Conservation (phyloP, 148 eudicot species). For the Gaultheria prostrata region DNA sequence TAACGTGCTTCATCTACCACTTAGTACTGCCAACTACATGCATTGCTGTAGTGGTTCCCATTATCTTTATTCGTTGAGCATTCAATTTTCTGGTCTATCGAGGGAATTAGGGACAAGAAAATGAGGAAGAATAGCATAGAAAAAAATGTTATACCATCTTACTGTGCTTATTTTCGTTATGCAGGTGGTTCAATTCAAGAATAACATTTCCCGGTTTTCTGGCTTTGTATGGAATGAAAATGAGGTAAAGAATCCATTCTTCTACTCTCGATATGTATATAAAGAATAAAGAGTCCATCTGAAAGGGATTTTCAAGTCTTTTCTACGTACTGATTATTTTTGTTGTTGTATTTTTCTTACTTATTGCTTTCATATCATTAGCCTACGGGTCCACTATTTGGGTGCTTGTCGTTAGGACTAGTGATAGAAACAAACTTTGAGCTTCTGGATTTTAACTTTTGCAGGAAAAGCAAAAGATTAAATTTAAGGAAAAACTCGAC, state of each 20-base stretch:
- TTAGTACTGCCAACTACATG: neutral
- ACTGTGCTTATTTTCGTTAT: constrained; percentile 11
- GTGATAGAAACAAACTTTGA: neutral
- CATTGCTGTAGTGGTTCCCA: neutral
- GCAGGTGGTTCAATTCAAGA: constrained; percentile 80
- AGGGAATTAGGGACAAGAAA: neutral
- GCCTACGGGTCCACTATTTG: neutral
- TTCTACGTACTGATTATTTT: neutral
- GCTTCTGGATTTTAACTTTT: constrained; percentile 8
- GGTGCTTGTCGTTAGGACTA: neutral
- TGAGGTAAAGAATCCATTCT: constrained; percentile 52
- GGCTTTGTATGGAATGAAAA: constrained; percentile 91
- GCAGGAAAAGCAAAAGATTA: constrained; percentile 90
- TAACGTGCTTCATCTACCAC: neutral
- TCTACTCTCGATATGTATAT: neutral
- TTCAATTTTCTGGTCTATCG: neutral
- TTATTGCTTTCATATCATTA: neutral
- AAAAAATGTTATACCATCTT: neutral
- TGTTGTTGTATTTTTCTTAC: neutral
- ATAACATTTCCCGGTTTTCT: constrained; percentile 78
- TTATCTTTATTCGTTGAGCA: neutral
- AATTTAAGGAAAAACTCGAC: constrained; percentile 84
- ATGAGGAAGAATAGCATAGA: neutral
- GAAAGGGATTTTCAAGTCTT: neutral
- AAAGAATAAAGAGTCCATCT: neutral